phyloP scores from a whole-genome alignment of 1,284 basidiomycete species.

The Ustilago loliicola region DNA sequence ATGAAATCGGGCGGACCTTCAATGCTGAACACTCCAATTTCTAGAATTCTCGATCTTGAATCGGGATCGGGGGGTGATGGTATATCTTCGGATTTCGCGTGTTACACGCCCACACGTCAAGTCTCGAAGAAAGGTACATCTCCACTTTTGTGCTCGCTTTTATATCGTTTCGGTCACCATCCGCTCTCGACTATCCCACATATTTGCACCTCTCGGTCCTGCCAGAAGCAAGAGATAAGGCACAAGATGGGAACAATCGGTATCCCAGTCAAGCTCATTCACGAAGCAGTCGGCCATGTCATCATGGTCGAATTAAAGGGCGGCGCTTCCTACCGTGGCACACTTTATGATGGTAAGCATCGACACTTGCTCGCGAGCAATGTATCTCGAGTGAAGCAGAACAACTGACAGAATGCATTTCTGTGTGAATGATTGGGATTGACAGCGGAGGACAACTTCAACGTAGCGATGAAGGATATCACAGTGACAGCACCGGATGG shows the following conservation, averaged over 20 bases:
- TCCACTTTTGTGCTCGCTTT: not conserved
- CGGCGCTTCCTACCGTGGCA: conserved; percentile 95
- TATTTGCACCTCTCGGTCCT: not conserved
- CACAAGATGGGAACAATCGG: conserved; percentile 66
- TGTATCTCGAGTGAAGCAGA: not conserved
- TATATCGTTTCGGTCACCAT: not conserved
- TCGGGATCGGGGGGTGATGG: not conserved
- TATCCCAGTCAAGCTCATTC: conserved; percentile 71
- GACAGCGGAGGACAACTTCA: conserved; percentile 96
- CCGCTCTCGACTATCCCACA: not conserved
- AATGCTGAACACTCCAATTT: not conserved
- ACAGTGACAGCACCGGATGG: conserved; percentile 98
- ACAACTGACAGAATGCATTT: not conserved
- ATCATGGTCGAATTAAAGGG: conserved; percentile 98
- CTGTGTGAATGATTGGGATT: not conserved
- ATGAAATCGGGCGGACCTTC: conserved; percentile 3
- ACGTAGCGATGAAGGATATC: conserved; percentile 95
- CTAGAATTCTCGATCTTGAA: not conserved
- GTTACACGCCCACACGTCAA: conserved; percentile 9
- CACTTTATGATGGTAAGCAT: conserved; percentile 81
- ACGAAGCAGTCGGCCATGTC: conserved; percentile 85
- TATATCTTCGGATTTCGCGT: conserved; percentile 35
- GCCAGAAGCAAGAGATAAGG: conserved; percentile 1
- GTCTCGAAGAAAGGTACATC: not conserved
- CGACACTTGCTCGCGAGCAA: not conserved